A percentile compares a stretch with the other conserved stretches of the same genome.
phyloP scores from a whole-genome alignment of 345 rosid species.

The Excoecaria agallocha region DNA sequence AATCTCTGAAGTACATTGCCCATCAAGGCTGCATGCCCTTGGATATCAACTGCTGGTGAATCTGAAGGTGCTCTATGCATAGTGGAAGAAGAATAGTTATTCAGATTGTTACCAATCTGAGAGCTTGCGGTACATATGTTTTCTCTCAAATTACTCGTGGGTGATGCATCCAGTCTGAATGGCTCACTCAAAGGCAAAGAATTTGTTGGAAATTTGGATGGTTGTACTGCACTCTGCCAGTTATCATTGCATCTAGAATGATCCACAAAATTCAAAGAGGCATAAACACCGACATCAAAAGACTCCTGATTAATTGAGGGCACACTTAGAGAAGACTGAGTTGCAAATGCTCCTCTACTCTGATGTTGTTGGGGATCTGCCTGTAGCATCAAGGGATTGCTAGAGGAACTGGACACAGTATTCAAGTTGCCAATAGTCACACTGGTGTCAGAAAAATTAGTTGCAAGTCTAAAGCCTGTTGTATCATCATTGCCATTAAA shows the following conservation, averaged over 20 bases:
- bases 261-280: slow-evolving; percentile 47
- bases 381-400: slow-evolving; percentile 44
- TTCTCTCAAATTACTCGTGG: slow-evolving; percentile 30
- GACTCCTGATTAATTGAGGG: slow-evolving; percentile 38
- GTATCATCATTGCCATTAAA: slow-evolving; percentile 36
- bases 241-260: slow-evolving; percentile 38
- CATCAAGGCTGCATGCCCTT: slow-evolving; percentile 42
- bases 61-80: slow-evolving; percentile 32
- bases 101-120: slow-evolving; percentile 33
- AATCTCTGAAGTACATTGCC: slow-evolving; percentile 43
- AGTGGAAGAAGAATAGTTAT: slow-evolving; percentile 44
- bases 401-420: slow-evolving; percentile 34
- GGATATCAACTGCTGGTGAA: slow-evolving; percentile 38
- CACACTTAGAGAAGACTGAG: slow-evolving; percentile 43
- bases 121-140: slow-evolving; percentile 25
- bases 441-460: slow-evolving; percentile 38
- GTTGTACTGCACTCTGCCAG: slow-evolving; percentile 50
- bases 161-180: slow-evolving; percentile 38
- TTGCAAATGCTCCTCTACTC: slow-evolving; percentile 33
- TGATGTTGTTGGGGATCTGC: slow-evolving; percentile 34
- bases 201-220: slow-evolving; percentile 47
- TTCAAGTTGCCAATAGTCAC: slow-evolving; percentile 39
- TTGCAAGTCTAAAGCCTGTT: slow-evolving; percentile 24
- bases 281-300: slow-evolving; percentile 31
- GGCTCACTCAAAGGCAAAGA: slow-evolving; percentile 40